These are phyloP conservation scores for Clarireedia homoeocarpa DNA, from an alignment of 2,329 filamentous ascomycete species.

Conservation along the genomic window DNA sequence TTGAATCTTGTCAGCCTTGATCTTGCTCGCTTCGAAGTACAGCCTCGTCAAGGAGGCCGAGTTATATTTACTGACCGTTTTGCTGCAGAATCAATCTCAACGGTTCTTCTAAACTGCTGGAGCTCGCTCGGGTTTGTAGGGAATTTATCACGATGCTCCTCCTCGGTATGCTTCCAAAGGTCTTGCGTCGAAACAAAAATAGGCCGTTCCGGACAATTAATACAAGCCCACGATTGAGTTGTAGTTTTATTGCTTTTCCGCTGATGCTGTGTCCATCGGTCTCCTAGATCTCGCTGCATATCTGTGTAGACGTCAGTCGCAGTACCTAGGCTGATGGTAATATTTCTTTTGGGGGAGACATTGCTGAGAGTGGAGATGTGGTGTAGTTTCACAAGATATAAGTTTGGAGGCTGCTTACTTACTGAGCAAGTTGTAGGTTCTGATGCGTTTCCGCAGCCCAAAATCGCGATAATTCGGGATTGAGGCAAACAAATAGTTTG, in stretches of 20 bases:
- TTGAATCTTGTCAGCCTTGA: conserved; percentile 12
- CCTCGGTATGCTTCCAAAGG: conserved; percentile 18
- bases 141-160: conserved; percentile 14
- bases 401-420: too few species aligned
- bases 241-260: conserved; percentile 13
- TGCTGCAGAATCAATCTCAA: conserved; percentile 9
- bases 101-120: conserved; percentile 9
- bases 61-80: conserved; percentile 11
- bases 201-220: conserved; percentile 12
- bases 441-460: too few species aligned
- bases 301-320: not conserved
- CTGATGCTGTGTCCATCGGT: conserved; percentile 20
- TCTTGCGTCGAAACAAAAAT: conserved; percentile 12
- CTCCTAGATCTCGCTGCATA: conserved; percentile 4
- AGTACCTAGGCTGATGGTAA: not conserved
- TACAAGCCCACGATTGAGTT: conserved; percentile 18
- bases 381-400: too few species aligned
- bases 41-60: not conserved
- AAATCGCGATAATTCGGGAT: too few species aligned
- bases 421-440: too few species aligned
- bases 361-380: too few species aligned
- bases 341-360: too few species aligned
- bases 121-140: conserved; percentile 10
- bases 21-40: not conserved
- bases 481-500: too few species aligned